Base-by-base conservation (phyloP, 306 rosid species). In the Cyamopsis tetragonoloba region DNA sequence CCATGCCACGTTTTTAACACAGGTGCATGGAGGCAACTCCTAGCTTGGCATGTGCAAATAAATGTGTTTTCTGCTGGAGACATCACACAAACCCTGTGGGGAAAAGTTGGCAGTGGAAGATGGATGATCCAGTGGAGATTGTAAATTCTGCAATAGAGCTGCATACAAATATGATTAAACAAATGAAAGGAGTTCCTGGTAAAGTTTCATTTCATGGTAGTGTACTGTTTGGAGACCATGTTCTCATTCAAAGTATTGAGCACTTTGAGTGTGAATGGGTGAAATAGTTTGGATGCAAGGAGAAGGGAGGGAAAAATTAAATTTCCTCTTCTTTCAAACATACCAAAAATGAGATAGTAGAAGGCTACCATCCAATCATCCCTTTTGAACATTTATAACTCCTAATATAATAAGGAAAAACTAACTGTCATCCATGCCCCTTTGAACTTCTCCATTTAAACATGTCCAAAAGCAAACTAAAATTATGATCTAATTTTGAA, bases 131-230 rank as follows among this genome's bases (percentile, higher is more conserved):
- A 13, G 20, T 88, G 68, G 84, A 80, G 73, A 90, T 93, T 46
- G 95, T 93, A 79, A 88, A 93, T 60, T 72, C 97, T 53, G 97
- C 99, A 53, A 53, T 93, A 68, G 83, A 88, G 23, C 87, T 80
- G 58, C 99, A 93, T 70, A 75, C 64, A 41, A 88, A 90, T 76
- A 93, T 93, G 99, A 88, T 93, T 68, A 93, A 93, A 74, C 97
- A 93, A 77, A 90, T 93, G 99, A 93, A 90, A 85, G 99, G 99
- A 82, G 99, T 93, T 77, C 99, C 99, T 22, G 99, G 98, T 92
- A 86, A 74, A 7, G 73, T 57, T 28, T 76, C 12, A 66, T 51
- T 34, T 17, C 58, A 15, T 23, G 58, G n/a, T n/a, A n/a, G n/a
- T 46, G 42, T 38, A 18, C 66, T 49, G 15, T 31, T 8, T n/a